Evolutionary conservation across 1,284 basidiomycete species (phyloP), one percentile per base, ranked within the genome.

Genomic region (Leccinum olivaceoglutinosum): DNA sequence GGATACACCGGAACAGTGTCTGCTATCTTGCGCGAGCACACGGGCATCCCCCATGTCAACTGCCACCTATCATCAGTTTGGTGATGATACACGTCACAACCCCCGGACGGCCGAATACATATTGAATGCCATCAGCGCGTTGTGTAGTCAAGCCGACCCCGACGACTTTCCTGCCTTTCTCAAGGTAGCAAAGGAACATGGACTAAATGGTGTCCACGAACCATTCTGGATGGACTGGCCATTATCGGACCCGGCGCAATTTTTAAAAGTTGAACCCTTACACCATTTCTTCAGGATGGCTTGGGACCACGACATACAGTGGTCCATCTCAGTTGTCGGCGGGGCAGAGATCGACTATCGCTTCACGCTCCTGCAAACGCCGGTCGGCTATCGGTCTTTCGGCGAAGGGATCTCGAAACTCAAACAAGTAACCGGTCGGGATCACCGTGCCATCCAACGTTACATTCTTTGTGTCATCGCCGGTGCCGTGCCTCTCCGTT

Each of bases 261-360:
- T 53, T 12, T 53, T 53, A 12, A 53, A 53, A 12, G 21, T 53
- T 11, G 49, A 53, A 53, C 8, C 54, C 2, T 39, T 61, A 11
- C 54, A 61, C 38, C 54, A 61, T n/a, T 61, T 61, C 32, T 41
- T 46, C 21, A 10, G 5, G 25, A 32, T 61, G 16, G 4, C 44
- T 5, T 61, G 39, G 39, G 29, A 61, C 32, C 53, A 61, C 41
- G 60, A 61, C 16, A 46, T 56, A 3, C 54, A 56, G n/a, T 61
- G 60, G 39, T 56, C 53, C 14, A 56, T 56, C 18, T 5, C 4
- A 3, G 53, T 46, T 34, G 60, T 56, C n/a, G 21, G 21, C 3
- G 29, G 7, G 53, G 46, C 14, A 51, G 16, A 51, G 16, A 51
- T 51, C 46, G 18, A 51, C 46, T 51, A 51, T 34, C 7, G 25